Base-by-base conservation (phyloP, 345 rosid genomes). In the Turritis glabra region DNA sequence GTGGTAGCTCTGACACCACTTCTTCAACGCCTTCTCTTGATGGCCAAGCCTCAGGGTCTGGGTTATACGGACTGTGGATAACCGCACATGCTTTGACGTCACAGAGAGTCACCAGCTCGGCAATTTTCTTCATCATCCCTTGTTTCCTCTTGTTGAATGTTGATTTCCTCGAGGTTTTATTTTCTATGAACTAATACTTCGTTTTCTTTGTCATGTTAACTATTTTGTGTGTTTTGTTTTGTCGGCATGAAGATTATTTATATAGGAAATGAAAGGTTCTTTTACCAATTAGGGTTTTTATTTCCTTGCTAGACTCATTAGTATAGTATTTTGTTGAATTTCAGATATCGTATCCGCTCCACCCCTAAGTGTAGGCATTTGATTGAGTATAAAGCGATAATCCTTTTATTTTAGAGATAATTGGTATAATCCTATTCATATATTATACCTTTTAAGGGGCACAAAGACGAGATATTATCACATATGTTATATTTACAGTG, bases 71-170 rank as follows among this genome's bases (percentile, higher is more conserved):
- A 38, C 19, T 56, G 25, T 1, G 6, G 25, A 66, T 0, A 6
- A 66, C 43, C 5, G 53, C 72, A 74, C 67, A 66, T 0, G 43
- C 72, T 47, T 74, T 10, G 51, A 74, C 11, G 5, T 8, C 67
- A 23, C 78, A 74, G 0, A 74, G 59, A 33, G 59, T 66, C 0
- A 0, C 12, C 0, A 66, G 41, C 19, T 74, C 52, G 18, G 12
- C 3, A 13, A 66, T 10, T 37, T 74, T 47, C 59, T 74, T 66
- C 23, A 35, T 5, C 0, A 66, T 0, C 2, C 67, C 72, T 19
- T 1, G n/a, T 22, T 35, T 56, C 14, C 78, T 66, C 41, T 74
- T 66, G 3, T 9, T 57, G 43, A 57, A 66, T 2, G 53, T 8
- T 57, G 9, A 0, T 22, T 7, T 74, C 23, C 72, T 74, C 9